phyloP scores from a whole-genome alignment of 1,284 basidiomycete species.

The Cutaneotrichosporon mucoides region DNA sequence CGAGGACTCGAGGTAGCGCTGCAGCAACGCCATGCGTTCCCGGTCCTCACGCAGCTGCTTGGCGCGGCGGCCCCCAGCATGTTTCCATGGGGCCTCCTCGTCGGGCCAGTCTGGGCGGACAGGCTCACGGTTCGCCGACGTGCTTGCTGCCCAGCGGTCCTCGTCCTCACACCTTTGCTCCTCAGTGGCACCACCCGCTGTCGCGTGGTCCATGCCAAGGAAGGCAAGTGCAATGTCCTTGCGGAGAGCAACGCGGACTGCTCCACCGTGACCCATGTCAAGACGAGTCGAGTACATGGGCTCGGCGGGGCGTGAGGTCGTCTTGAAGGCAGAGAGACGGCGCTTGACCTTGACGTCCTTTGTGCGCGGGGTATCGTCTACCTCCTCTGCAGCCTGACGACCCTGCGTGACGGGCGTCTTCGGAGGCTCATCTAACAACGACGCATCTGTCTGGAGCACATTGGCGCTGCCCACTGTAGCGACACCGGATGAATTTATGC shows the following conservation, averaged over 20 bases:
- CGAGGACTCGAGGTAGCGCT: slow-evolving; percentile 38
- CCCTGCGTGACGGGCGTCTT: slow-evolving; percentile 18
- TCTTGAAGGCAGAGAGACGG: slow-evolving; percentile 32
- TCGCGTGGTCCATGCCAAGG: slow-evolving; percentile 28
- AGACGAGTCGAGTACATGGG: slow-evolving; percentile 41
- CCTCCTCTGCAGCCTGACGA: slow-evolving; percentile 15
- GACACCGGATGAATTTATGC: slow-evolving; percentile 27
- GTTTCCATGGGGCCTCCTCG: slow-evolving; percentile 37
- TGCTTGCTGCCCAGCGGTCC: slow-evolving; percentile 28
- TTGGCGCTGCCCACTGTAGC: slow-evolving; percentile 30
- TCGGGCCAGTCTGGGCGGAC: slow-evolving; percentile 41
- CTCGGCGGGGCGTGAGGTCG: slow-evolving; percentile 20
- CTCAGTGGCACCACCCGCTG: slow-evolving; percentile 22
- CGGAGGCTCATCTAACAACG: slow-evolving; percentile 25
- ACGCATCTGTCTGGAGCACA: slow-evolving; percentile 37
- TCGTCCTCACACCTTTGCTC: slow-evolving; percentile 32
- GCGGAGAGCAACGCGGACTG: slow-evolving; percentile 41
- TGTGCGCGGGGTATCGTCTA: slow-evolving; percentile 26
- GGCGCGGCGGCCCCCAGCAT: slow-evolving; percentile 26
- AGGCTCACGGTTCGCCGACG: slow-evolving; percentile 15
- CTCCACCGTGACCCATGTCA: slow-evolving; percentile 24
- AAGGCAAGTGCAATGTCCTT: slow-evolving; percentile 41
- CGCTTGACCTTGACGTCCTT: slow-evolving; percentile 27
- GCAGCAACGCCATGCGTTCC: slow-evolving; percentile 30
- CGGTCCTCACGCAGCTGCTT: slow-evolving; percentile 29